Percentiles rank a stretch among this genome's conserved stretches.
Conservation (phyloP, 2,329 filamentous ascomycete species). For the Ceratocystis diversiconidia region DNA sequence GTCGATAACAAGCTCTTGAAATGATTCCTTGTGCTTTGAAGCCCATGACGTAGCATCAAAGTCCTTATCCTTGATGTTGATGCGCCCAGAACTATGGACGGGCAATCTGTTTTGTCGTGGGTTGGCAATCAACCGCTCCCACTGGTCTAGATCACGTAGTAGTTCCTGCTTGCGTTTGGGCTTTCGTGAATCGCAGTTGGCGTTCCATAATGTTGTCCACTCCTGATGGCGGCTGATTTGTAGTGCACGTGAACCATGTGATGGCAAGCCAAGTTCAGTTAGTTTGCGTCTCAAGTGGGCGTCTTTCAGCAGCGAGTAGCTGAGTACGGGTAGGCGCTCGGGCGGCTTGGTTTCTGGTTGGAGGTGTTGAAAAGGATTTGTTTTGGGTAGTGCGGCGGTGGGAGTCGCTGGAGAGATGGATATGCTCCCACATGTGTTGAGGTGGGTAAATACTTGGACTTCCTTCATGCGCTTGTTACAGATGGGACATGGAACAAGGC, state of each 20-base stretch:
- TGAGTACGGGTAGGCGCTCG: constrained; percentile 63
- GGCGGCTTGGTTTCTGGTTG: constrained; percentile 23
- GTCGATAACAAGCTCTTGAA: constrained; percentile 63
- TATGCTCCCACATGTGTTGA: constrained; percentile 49
- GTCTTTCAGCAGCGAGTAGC: constrained; percentile 80
- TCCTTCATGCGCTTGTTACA: constrained; percentile 70
- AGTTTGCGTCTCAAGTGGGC: constrained; percentile 65
- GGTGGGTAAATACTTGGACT: constrained; percentile 60
- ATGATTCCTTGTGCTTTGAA: constrained; percentile 56
- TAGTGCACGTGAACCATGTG: constrained; percentile 50
- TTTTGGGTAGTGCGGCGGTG: neutral
- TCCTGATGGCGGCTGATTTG: constrained; percentile 74
- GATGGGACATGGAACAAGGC: constrained; percentile 69
- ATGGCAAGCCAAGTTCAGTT: constrained; percentile 62
- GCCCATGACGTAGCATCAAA: constrained; percentile 74
- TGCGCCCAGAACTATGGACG: constrained; percentile 5
- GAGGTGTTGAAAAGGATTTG: constrained; percentile 21
- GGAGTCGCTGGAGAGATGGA: constrained; percentile 13
- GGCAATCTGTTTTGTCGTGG: constrained; percentile 8
- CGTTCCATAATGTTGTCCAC: constrained; percentile 93
- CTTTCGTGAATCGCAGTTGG: constrained; percentile 74
- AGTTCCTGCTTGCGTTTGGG: constrained; percentile 60
- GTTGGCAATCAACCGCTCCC: constrained; percentile 60
- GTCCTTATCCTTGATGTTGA: constrained; percentile 65
- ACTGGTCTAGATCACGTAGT: constrained; percentile 63